Conservation (phyloP, 2,329 filamentous ascomycete genomes). For the Cercospora berteroae region DNA sequence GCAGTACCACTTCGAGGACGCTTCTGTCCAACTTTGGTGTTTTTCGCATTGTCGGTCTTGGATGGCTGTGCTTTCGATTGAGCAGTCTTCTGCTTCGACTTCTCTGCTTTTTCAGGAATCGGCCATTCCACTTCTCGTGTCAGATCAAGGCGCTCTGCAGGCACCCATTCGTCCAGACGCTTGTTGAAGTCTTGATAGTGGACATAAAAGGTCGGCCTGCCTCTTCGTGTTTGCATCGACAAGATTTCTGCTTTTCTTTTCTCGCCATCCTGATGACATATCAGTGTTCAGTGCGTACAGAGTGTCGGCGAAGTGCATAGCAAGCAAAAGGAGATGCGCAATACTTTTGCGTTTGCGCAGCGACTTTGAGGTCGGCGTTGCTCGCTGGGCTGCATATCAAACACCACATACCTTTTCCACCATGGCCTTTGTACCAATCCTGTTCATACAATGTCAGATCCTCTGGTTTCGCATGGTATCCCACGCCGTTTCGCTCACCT, state of each 20-base stretch:
- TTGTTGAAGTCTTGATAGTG: slow-evolving; percentile 99
- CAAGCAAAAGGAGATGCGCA: neutral
- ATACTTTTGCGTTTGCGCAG: neutral
- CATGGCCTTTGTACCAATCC: slow-evolving; percentile 65
- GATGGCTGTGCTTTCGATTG: slow-evolving; percentile 41
- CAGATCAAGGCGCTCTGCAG: slow-evolving; percentile 78
- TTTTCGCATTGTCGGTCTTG: slow-evolving; percentile 34
- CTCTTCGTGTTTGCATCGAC: slow-evolving; percentile 88
- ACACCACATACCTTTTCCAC: slow-evolving; percentile 62
- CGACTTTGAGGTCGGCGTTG: neutral
- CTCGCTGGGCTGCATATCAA: slow-evolving; percentile 28
- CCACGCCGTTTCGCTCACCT: slow-evolving; percentile 54
- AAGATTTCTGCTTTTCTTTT: slow-evolving; percentile 91
- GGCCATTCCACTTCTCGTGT: slow-evolving; percentile 94
- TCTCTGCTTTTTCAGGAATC: slow-evolving; percentile 82
- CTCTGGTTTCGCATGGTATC: neutral
- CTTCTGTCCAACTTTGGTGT: slow-evolving; percentile 49
- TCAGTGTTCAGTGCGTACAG: slow-evolving; percentile 3
- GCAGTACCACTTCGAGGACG: slow-evolving; percentile 44
- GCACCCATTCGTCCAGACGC: slow-evolving; percentile 82
- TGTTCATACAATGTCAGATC: slow-evolving; percentile 37
- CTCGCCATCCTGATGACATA: slow-evolving; percentile 63
- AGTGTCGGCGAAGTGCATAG: neutral
- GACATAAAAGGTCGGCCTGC: slow-evolving; percentile 86
- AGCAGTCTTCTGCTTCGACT: slow-evolving; percentile 64